Conservation (phyloP, 805 yeast genomes). For the Cyberlindnera mycetangii region DNA sequence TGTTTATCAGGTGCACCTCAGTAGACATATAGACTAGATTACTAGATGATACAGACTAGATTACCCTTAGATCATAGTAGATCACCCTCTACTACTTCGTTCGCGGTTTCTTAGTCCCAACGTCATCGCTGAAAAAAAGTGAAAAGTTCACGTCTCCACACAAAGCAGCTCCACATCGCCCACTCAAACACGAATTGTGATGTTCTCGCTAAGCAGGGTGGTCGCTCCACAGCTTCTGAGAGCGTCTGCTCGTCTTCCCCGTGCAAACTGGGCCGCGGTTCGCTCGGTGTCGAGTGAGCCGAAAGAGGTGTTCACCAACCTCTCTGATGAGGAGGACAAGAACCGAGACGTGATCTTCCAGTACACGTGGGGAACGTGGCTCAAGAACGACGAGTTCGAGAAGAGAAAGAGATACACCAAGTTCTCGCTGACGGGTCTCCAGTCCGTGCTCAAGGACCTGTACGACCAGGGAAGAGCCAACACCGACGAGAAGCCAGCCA, state of each 20-base stretch:
- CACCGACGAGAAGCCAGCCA: constrained; percentile 25
- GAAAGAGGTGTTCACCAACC: constrained; percentile 44
- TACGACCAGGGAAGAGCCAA: constrained; percentile 36
- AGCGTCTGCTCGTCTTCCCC: constrained; percentile 5
- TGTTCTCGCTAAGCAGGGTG: constrained; percentile 20
- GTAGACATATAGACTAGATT: too few relatives aligned
- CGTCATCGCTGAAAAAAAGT: constrained; percentile 2
- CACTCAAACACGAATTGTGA: not conserved
- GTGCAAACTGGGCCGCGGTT: constrained; percentile 4
- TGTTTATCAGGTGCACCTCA: too few relatives aligned
- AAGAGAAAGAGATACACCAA: constrained; percentile 73
- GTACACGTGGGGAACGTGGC: constrained; percentile 96
- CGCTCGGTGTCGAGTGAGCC: constrained; percentile 32
- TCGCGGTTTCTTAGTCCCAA: too few relatives aligned
- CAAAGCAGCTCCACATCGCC: not conserved
- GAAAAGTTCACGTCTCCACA: not conserved
- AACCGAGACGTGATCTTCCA: constrained; percentile 71
- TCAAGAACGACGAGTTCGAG: constrained; percentile 71
- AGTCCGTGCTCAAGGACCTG: constrained; percentile 47
- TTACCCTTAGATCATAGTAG: too few relatives aligned
- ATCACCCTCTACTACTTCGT: too few relatives aligned
- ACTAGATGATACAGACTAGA: too few relatives aligned
- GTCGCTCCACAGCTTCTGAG: constrained; percentile 15
- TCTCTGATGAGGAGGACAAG: constrained; percentile 63
- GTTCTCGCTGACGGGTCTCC: constrained; percentile 78